These are phyloP conservation scores for Daldinia decipiens DNA, from an alignment of 495 filamentous ascomycete genomes.

Conservation along the genomic window DNA sequence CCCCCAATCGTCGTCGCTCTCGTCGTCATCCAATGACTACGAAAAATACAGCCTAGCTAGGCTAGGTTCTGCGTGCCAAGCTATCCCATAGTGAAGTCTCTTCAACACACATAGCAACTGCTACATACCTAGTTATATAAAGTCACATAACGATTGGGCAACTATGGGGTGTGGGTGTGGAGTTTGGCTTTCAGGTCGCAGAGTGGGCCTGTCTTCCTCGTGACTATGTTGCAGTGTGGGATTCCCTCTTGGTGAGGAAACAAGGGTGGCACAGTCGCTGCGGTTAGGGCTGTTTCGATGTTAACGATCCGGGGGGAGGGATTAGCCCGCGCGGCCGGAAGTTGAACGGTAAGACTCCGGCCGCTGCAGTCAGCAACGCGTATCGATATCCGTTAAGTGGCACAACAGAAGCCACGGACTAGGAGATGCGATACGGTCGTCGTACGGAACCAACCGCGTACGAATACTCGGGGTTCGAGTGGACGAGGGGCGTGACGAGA, in stretches of 20 bases:
- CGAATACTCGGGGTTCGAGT: conserved; percentile 1
- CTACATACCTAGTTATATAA: not conserved
- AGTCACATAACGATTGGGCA: not conserved
- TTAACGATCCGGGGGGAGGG: conserved; percentile 1
- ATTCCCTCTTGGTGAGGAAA: not conserved
- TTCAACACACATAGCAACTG: no score
- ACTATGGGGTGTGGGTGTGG: not conserved
- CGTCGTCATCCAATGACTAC: not conserved
- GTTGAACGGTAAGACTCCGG: conserved; percentile 14
- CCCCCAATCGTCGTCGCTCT: conserved; percentile 2
- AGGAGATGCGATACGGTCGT: conserved; percentile 5
- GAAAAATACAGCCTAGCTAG: conserved; percentile 8
- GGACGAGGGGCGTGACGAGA: not conserved
- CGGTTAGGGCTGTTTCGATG: not conserved
- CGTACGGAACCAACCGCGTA: not conserved
- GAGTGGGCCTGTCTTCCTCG: not conserved
- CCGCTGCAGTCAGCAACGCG: conserved; percentile 30
- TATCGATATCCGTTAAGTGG: conserved; percentile 22
- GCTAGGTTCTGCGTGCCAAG: conserved; percentile 6
- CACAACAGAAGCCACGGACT: conserved; percentile 13
- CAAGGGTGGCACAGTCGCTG: conserved; percentile 2
- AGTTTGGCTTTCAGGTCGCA: not conserved
- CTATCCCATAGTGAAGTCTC: no score
- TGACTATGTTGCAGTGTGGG: conserved; percentile 6
- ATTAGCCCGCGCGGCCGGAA: conserved; percentile 18